Evolutionary conservation across 1,284 basidiomycete species (phyloP), one percentile per base, ranked within the genome.

Genomic region (Rugiboletus extremiorientalis): DNA sequence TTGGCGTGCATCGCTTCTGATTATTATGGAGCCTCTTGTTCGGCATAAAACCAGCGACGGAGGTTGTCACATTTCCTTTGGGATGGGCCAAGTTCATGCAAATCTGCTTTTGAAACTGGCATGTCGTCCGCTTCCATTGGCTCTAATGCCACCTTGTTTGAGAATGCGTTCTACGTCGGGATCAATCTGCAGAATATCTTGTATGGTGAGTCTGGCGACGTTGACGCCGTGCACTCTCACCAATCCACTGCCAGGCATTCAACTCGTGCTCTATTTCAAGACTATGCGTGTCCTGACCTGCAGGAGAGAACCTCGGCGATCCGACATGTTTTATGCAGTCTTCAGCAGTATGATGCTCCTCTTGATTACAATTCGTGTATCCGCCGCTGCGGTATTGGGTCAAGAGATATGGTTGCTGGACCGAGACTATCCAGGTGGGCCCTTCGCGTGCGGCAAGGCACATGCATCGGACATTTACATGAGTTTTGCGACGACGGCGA

Each of bases 311-410:
- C 52, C 27, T 11, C 57, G 20, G 16, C 54, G n/a, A 46, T 54
- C 50, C 6, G 47, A 56, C 36, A 4, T 53, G 6, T 59, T 60
- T 33, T 65, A 59, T 23, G 54, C 52, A 1, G 20, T 58, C 27
- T 58, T 65, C 33, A 65, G 60, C 36, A 65, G 27, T 11, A n/a
- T 44, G 22, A 48, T 60, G 56, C 6, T 60, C 3, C 16, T 60
- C 20, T 38, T 58, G 42, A 25, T 47, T 11, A 58, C 62, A 1
- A 30, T 59, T 7, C 59, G 38, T 28, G 36, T 63, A 11, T 31
- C 15, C 23, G 28, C 47, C 3, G n/a, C 30, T 1, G 41, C 12
- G 2, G 20, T 38, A n/a, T 31, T 55, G 1, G 53, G 54, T 6
- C 38, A 59, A 30, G 8, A 38, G 27, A 50, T 55, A 41, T 63